phyloP scores from a whole-genome alignment of 1,284 basidiomycete species.

The Rhodotorula sp. region DNA sequence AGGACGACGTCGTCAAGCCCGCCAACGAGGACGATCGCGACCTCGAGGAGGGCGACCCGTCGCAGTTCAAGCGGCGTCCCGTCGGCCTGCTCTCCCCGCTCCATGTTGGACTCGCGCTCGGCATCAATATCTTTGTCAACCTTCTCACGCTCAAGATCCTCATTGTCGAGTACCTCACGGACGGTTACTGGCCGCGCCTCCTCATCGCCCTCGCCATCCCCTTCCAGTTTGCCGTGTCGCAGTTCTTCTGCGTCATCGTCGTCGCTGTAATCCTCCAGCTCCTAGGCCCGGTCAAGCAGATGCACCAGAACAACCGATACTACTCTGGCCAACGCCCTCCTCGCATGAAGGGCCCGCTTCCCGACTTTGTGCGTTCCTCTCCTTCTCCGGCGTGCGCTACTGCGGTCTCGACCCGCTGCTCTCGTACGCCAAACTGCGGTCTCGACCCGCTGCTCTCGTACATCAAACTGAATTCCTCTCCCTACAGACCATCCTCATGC shows the following conservation, averaged over 20 bases:
- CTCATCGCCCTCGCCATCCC: constrained; percentile 65
- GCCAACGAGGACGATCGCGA: not conserved
- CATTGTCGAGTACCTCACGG: constrained; percentile 67
- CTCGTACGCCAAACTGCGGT: no score
- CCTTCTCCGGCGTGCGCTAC: no score
- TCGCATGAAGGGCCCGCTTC: constrained; percentile 21
- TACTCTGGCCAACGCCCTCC: constrained; percentile 23
- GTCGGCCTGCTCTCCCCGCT: constrained; percentile 26
- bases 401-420: no score
- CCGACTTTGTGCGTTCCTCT: constrained; percentile 8
- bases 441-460: no score
- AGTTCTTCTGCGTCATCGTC: constrained; percentile 55
- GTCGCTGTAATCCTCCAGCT: constrained; percentile 40
- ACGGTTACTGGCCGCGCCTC: constrained; percentile 65
- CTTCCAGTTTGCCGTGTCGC: constrained; percentile 65
- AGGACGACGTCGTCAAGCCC: not conserved
- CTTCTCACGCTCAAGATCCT: constrained; percentile 48
- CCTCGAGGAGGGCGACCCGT: not conserved
- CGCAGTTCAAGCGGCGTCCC: constrained; percentile 6
- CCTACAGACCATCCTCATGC: constrained; percentile 53
- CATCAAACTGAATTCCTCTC: not conserved
- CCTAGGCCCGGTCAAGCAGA: constrained; percentile 21
- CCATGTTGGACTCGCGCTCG: constrained; percentile 29
- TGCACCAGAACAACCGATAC: constrained; percentile 21
- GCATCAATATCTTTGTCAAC: constrained; percentile 27